Conservation (phyloP, 2,329 filamentous ascomycete species). For the Sporothrix sp. region DNA sequence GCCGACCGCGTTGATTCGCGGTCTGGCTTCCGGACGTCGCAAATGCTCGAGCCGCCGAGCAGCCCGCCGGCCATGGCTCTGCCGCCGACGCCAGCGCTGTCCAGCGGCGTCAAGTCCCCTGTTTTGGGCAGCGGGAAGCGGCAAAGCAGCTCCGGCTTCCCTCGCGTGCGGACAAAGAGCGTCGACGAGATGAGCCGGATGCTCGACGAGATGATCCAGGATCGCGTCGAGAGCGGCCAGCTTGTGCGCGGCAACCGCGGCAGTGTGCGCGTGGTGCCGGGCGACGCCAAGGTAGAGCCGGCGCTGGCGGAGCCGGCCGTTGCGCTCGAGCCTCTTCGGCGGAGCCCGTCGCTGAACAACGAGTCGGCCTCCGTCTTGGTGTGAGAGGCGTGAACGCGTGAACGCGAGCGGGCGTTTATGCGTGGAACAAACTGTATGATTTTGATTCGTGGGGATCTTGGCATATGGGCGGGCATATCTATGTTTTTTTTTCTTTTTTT, state of each 20-base stretch:
- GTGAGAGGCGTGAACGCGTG: conserved; percentile 19
- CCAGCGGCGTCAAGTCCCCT: conserved; percentile 1
- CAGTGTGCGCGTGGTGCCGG: conserved; percentile 49
- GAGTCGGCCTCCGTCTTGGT: conserved; percentile 23
- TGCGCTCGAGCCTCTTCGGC: conserved; percentile 19
- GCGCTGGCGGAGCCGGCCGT: neutral
- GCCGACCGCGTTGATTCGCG: conserved; percentile 46
- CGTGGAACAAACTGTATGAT: conserved; percentile 2
- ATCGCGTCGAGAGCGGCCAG: conserved; percentile 68
- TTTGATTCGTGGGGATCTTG: conserved; percentile 1
- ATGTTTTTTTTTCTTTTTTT: conserved; percentile 18
- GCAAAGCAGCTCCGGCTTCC: conserved; percentile 10
- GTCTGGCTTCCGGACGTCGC: conserved; percentile 25
- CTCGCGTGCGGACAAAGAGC: conserved; percentile 51
- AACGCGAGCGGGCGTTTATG: conserved; percentile 1
- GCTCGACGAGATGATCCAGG: conserved; percentile 93
- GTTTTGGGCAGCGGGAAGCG: conserved; percentile 7
- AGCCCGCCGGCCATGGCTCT: conserved; percentile 18
- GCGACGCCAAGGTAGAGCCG: conserved; percentile 31
- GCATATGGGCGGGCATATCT: neutral
- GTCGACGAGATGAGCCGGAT: conserved; percentile 90
- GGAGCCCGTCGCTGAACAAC: conserved; percentile 20
- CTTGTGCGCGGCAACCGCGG: conserved; percentile 57
- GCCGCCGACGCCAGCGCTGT: conserved; percentile 16
- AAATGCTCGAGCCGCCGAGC: conserved; percentile 26